Conservation (phyloP, 2,329 filamentous ascomycete genomes). For the Zasmidium angulare region DNA sequence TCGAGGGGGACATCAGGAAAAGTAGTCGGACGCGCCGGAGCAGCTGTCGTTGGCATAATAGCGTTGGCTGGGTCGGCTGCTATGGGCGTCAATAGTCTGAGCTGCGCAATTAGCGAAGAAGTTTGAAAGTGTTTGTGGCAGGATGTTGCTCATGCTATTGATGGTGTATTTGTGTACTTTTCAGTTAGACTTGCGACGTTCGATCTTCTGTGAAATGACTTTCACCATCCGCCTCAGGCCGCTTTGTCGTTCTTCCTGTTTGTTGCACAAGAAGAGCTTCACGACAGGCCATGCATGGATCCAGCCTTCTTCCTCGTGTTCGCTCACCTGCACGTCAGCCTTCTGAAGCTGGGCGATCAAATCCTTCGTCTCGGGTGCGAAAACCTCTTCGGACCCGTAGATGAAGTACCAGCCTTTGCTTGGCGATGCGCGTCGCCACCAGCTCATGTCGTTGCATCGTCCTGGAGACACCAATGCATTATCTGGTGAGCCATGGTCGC, state of each 20-base stretch:
- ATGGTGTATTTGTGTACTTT: background rate
- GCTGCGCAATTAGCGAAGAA: background rate
- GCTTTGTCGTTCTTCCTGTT: constrained; percentile 45
- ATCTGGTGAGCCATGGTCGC: constrained; percentile 48
- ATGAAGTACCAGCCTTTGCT: constrained; percentile 66
- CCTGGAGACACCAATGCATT: constrained; percentile 70
- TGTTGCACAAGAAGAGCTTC: constrained; percentile 55
- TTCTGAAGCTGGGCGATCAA: constrained; percentile 58
- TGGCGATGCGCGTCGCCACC: constrained; percentile 69
- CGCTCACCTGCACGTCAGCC: constrained; percentile 55
- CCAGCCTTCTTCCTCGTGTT: constrained; percentile 62
- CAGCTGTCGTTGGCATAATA: no score
- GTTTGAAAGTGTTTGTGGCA: background rate
- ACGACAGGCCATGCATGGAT: constrained; percentile 85
- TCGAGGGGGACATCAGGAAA: background rate
- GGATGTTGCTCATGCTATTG: background rate
- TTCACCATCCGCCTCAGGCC: constrained; percentile 48
- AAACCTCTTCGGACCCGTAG: constrained; percentile 76
- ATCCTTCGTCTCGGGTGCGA: constrained; percentile 67
- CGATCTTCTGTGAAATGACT: constrained; percentile 21
- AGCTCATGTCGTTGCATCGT: constrained; percentile 61
- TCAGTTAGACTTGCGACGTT: constrained; percentile 13
- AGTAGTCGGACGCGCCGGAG: background rate
- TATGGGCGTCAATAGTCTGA: no score
- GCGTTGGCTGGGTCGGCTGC: no score